Evolutionary conservation across 2,329 filamentous ascomycete species (phyloP), one percentile per base, ranked within the genome.

Genomic region (Penicillium italicum): DNA sequence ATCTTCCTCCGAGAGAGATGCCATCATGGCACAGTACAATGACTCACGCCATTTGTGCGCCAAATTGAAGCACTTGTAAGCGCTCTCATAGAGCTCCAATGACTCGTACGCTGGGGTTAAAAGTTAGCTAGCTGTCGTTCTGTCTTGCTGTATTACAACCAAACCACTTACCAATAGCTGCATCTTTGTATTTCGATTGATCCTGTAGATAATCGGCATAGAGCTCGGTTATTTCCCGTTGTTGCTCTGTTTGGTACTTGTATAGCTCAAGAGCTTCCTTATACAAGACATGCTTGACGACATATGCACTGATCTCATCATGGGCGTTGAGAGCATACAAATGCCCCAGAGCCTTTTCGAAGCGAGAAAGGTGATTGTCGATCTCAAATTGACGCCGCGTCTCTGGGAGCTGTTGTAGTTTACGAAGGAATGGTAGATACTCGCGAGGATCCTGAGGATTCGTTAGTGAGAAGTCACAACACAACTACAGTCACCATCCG

Each of bases 401-500:
- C 11, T 84, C 80, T 0, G 88, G 76, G 63, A 95, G 81, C 58
- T 86, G 82, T 70, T 97, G 90, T 2, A 99, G 81, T 34, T 86
- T 86, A 68, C 96, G 92, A 48, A 99, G 85, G 69, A 97, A 97
- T 4, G 94, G 94, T 8, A 97, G 83, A 65, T 99, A 99, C 72
- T 99, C 94, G 63, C 91, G 82, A 1, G 94, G 94, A 66, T 99
- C 94, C 69, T 81, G 36, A 12, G 24, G 20, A 45, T n/a, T 24
- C n/a, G 22, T 66, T 53, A 69, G 63, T 49, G 26, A 2, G 8
- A 30, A 8, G 18, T 41, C 9, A 8, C 12, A 28, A 10, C 16
- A 12, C 1, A 14, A 44, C 7, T 12, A 45, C 28, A 26, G 3
- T 16, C 34, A 26, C 8, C 5, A 8, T 30, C 3, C 8, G 43